These are phyloP conservation scores for Pythium aphanidermatum DNA, from an alignment of 352 stramenopile genomes.

Conservation along the genomic window DNA sequence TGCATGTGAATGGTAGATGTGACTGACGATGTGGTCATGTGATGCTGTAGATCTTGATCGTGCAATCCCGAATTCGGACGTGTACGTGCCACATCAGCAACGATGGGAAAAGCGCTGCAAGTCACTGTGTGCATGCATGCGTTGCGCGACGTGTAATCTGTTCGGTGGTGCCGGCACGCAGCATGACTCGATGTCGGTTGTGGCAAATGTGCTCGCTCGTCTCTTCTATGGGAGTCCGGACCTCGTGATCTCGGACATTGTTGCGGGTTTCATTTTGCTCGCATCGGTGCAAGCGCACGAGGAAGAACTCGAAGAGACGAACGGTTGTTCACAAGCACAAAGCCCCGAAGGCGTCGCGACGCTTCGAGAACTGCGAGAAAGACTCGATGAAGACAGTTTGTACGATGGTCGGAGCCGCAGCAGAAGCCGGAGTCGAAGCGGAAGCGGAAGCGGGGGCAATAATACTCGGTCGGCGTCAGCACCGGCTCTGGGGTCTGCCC, in stretches of 20 bases:
- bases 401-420: constrained; percentile 17
- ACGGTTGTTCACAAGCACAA: constrained; percentile 4
- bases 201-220: constrained; percentile 76
- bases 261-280: constrained; percentile 77
- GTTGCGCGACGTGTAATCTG: constrained; percentile 83
- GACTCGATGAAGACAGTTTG: constrained; percentile 18
- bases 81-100: constrained; percentile 77
- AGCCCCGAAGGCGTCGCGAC: constrained; percentile 30
- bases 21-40: constrained; percentile 15
- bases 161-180: constrained; percentile 80
- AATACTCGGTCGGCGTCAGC: constrained; percentile 20
- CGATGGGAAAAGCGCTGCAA: constrained; percentile 74
- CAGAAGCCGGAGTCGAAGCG: too few species aligned
- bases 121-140: constrained; percentile 70
- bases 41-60: constrained; percentile 40
- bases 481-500: too few species aligned
- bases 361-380: constrained; percentile 41
- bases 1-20: background rate
- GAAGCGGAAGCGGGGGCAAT: too few species aligned
- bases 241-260: constrained; percentile 85
- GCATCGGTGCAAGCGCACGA: constrained; percentile 79
- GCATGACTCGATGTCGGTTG: constrained; percentile 84
- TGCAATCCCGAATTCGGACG: constrained; percentile 58
- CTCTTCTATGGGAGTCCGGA: constrained; percentile 85
- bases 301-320: constrained; percentile 27